Evolutionary conservation across 208 protist genomes (phyloP).

Genomic region (Trypanosoma rangeli): DNA sequence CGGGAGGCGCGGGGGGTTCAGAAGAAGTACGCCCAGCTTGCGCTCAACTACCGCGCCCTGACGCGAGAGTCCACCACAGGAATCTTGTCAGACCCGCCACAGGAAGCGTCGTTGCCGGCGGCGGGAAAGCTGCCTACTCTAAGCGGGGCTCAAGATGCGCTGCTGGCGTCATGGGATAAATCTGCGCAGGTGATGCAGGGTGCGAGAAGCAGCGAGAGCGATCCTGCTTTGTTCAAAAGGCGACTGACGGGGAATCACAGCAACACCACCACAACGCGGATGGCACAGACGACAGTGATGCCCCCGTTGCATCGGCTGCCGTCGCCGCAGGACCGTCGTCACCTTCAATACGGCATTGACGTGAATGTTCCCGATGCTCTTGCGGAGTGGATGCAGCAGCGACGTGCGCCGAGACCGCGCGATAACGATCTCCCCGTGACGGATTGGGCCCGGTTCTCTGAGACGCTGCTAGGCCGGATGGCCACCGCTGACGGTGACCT

Average conservation of each 20-base stretch:
- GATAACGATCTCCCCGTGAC: conserved; percentile 22
- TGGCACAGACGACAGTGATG: conserved; percentile 2
- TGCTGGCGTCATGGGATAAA: neutral
- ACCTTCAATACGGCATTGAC: neutral
- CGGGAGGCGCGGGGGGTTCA: conserved; percentile 17
- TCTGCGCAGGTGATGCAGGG: neutral
- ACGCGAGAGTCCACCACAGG: conserved; percentile 23
- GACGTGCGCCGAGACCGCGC: conserved; percentile 1
- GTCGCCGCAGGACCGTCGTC: neutral
- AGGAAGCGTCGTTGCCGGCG: too few species aligned
- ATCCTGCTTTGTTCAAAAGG: too few species aligned
- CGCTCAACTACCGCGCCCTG: conserved; percentile 25
- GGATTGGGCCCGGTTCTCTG: conserved; percentile 21
- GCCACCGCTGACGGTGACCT: conserved; percentile 14
- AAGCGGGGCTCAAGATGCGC: neutral
- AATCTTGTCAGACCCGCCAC: neutral
- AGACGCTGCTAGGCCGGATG: conserved; percentile 21
- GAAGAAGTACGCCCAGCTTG: conserved; percentile 25
- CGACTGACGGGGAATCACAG: neutral
- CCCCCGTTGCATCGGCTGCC: conserved; percentile 5
- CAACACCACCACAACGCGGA: neutral
- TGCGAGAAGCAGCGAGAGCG: neutral
- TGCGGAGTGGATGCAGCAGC: conserved; percentile 16
- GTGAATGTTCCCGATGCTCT: conserved; percentile 2
- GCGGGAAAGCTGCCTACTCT: neutral